These are phyloP conservation scores for Candida maesae DNA, from an alignment of 805 yeast genomes.

Conservation along the genomic window DNA sequence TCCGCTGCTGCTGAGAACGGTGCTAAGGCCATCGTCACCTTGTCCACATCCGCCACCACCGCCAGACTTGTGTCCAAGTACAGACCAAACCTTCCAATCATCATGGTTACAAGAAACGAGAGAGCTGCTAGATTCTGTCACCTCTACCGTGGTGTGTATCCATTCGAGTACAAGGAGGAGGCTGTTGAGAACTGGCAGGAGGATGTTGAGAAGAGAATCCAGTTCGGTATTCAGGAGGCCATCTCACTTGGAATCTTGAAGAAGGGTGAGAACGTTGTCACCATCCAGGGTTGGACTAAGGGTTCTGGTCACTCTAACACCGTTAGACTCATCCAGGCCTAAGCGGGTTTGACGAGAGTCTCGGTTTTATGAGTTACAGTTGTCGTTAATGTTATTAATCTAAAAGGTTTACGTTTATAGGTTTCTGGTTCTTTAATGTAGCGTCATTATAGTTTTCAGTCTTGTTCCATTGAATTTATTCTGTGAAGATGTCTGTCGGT, in stretches of 20 bases:
- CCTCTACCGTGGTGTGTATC: slow-evolving; percentile 98
- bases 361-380: neutral
- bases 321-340: slow-evolving; percentile 83
- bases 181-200: slow-evolving; percentile 80
- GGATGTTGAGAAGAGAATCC: slow-evolving; percentile 93
- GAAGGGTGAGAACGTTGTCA: slow-evolving; percentile 86
- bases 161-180: slow-evolving; percentile 74
- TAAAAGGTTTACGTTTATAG: too few species aligned
- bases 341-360: slow-evolving; percentile 19
- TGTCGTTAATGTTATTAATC: too few species aligned
- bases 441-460: too few species aligned
- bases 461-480: too few species aligned
- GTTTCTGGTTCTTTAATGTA: too few species aligned
- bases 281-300: slow-evolving; percentile 98
- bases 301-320: slow-evolving; percentile 99
- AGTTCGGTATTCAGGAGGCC: slow-evolving; percentile 90
- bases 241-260: slow-evolving; percentile 77
- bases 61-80: slow-evolving; percentile 96
- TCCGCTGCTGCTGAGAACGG: slow-evolving; percentile 93
- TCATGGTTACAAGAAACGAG: slow-evolving; percentile 96
- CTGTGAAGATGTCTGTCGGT: too few species aligned
- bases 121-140: slow-evolving; percentile 93
- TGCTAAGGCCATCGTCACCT: slow-evolving; percentile 94
- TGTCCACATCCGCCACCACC: slow-evolving; percentile 92
- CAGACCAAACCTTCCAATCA: slow-evolving; percentile 95